Evolutionary conservation across 352 stramenopile genomes (phyloP).

Genomic region (Pythium dissimile): DNA sequence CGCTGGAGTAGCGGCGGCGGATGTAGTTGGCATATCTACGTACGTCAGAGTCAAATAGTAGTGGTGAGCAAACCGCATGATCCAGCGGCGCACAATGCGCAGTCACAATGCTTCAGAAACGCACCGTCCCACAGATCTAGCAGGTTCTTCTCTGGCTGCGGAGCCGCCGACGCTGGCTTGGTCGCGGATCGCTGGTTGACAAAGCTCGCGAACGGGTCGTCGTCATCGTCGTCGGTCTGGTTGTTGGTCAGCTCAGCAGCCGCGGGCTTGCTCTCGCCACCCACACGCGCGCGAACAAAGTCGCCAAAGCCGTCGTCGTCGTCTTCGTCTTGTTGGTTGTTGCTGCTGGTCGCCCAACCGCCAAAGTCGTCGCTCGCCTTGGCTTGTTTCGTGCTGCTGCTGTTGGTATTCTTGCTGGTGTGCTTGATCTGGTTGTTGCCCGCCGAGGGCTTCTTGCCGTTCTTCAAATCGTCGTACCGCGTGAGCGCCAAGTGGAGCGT

Average conservation of each 20-base stretch:
- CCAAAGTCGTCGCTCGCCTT: conserved; percentile 1
- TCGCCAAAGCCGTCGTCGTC: conserved; percentile 61
- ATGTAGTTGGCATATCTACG: conserved; percentile 18
- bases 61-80: too few species aligned
- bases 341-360: conserved; percentile 2
- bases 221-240: conserved; percentile 49
- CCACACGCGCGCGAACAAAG: conserved; percentile 44
- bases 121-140: conserved; percentile 70
- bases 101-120: too few species aligned
- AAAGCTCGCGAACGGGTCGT: conserved; percentile 67
- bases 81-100: too few species aligned
- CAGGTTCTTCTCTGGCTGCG: conserved; percentile 35
- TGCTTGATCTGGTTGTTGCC: neutral
- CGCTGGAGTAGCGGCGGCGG: conserved; percentile 2
- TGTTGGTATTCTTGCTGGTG: conserved; percentile 19
- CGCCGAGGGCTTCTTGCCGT: conserved; percentile 6
- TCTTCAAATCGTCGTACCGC: conserved; percentile 46
- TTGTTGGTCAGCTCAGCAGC: conserved; percentile 24
- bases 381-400: too few species aligned
- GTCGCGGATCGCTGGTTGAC: conserved; percentile 45
- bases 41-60: too few species aligned
- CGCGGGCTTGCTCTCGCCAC: conserved; percentile 20
- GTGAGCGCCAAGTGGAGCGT: conserved; percentile 52
- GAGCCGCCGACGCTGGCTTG: conserved; percentile 22
- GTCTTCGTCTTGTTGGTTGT: conserved; percentile 31